Percentiles rank a stretch among this genome's conserved stretches.
These are phyloP conservation scores for Solanum neorickii DNA, from an alignment of 257 asterid species.

Conservation along the genomic window DNA sequence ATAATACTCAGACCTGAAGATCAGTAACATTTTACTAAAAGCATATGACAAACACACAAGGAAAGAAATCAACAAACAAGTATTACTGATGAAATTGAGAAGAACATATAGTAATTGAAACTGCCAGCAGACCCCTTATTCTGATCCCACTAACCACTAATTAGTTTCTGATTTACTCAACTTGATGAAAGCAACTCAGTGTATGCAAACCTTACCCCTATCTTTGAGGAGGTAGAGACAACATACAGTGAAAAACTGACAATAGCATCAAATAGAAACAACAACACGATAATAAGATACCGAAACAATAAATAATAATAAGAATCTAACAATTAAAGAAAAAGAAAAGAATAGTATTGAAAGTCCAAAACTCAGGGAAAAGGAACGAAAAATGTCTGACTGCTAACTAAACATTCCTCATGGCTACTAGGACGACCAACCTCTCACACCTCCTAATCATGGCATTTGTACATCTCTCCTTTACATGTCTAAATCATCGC, in stretches of 20 bases:
- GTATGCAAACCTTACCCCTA: background rate
- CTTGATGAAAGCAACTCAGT: background rate
- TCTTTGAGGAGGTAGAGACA: background rate
- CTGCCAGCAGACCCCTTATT: background rate
- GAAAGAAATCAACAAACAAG: background rate
- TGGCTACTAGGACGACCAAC: background rate
- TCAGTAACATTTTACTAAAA: background rate
- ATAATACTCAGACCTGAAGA: background rate
- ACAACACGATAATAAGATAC: background rate
- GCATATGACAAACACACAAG: background rate
- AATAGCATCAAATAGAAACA: background rate
- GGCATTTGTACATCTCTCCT: background rate
- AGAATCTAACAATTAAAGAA: too few relatives aligned
- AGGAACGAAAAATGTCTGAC: too few relatives aligned
- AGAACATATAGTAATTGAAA: background rate
- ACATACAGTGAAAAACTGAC: background rate
- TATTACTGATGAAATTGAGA: background rate
- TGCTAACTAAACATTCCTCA: background rate
- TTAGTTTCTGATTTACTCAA: background rate
- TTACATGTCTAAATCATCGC: background rate
- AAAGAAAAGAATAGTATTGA: too few relatives aligned
- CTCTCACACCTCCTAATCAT: background rate
- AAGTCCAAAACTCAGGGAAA: too few relatives aligned
- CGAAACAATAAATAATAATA: too few relatives aligned
- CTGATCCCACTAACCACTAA: background rate